Evolutionary conservation across 2,329 filamentous ascomycete species (phyloP).

Genomic region (Paraphoma chrysanthemicola): DNA sequence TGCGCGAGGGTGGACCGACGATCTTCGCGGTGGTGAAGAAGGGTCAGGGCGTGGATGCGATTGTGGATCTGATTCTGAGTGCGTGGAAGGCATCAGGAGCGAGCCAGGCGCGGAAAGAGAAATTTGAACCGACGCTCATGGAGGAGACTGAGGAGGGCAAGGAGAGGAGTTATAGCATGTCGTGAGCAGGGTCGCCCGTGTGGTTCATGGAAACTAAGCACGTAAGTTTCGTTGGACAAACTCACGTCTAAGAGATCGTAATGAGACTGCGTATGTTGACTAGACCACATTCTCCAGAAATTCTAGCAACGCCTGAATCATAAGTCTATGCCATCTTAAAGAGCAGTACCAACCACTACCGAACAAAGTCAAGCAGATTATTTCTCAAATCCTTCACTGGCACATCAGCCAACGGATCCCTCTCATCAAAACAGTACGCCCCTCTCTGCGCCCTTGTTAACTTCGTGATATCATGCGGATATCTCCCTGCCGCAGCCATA

Average conservation of each 20-base stretch:
- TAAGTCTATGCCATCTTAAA: too few relatives aligned
- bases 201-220: too few relatives aligned
- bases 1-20: slow-evolving; percentile 92
- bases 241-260: too few relatives aligned
- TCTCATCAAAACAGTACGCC: slow-evolving; percentile 9
- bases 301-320: too few relatives aligned
- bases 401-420: slow-evolving; percentile 16
- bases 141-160: slow-evolving; percentile 25
- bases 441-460: slow-evolving; percentile 19
- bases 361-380: neutral
- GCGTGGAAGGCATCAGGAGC: slow-evolving; percentile 94
- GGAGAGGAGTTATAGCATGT: slow-evolving; percentile 18
- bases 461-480: slow-evolving; percentile 29
- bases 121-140: slow-evolving; percentile 43
- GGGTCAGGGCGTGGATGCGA: slow-evolving; percentile 81
- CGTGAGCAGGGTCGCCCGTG: neutral
- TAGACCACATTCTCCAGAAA: too few relatives aligned
- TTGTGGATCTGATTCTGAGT: slow-evolving; percentile 85
- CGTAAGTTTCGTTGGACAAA: too few relatives aligned
- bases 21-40: slow-evolving; percentile 99
- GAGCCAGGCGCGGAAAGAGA: slow-evolving; percentile 43
- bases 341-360: neutral
- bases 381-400: neutral
- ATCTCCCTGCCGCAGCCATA: neutral
- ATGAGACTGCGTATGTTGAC: too few relatives aligned